Percentiles rank a stretch among this genome's conserved stretches.
Conservation (phyloP, 2,329 filamentous ascomycete genomes). For the Xylaria sp. region DNA sequence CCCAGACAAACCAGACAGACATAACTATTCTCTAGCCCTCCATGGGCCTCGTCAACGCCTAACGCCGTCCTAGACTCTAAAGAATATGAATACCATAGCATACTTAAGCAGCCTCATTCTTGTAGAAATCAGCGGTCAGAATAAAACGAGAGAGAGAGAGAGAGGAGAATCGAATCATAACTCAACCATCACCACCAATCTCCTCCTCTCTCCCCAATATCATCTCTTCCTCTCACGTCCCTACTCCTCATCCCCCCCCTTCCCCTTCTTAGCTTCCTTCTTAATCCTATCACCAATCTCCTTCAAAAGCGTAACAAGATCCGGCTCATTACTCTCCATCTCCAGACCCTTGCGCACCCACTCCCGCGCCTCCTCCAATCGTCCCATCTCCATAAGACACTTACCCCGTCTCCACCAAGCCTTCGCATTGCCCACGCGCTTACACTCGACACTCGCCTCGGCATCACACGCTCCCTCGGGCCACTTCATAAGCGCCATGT, state of each 20-base stretch:
- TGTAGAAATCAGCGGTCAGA: no score
- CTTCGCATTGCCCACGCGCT: conserved; percentile 87
- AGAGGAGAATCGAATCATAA: not conserved
- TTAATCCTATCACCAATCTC: conserved; percentile 61
- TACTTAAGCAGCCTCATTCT: no score
- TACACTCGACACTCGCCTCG: conserved; percentile 85
- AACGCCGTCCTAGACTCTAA: not conserved
- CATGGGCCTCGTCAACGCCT: conserved; percentile 7
- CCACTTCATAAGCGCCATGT: conserved; percentile 84
- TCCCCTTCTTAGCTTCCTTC: not conserved
- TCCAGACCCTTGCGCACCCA: conserved; percentile 81
- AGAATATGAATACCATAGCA: not conserved
- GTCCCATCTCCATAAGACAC: conserved; percentile 89
- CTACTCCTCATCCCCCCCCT: no score
- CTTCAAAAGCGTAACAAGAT: conserved; percentile 67
- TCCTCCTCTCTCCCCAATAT: no score
- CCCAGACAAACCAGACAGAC: no score
- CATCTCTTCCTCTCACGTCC: not conserved
- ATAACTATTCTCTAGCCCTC: not conserved
- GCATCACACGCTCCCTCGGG: conserved; percentile 87
- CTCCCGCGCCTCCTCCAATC: conserved; percentile 79
- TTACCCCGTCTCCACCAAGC: conserved; percentile 89
- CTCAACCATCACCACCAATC: not conserved
- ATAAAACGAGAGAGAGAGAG: not conserved
- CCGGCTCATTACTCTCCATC: conserved; percentile 75